Evolutionary conservation across 805 yeast species (phyloP).

Genomic region (Zygosaccharomyces pseudorouxii): DNA sequence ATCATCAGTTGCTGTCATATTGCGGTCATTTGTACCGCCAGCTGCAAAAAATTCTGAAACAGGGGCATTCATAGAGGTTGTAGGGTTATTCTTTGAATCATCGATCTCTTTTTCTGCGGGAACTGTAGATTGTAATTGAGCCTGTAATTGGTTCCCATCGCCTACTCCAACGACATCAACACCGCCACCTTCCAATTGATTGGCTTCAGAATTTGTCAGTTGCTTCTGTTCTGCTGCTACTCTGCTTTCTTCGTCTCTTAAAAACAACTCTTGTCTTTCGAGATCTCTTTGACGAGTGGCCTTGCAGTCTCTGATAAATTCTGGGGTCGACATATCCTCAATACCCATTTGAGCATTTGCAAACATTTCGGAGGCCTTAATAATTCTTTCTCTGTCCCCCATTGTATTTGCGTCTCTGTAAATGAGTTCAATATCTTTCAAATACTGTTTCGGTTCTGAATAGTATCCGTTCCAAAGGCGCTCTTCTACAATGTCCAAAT

Average conservation of each 20-base stretch:
- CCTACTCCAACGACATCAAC: slow-evolving; percentile 18
- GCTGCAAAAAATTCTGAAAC: neutral
- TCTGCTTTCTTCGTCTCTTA: slow-evolving; percentile 36
- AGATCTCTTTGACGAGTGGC: slow-evolving; percentile 64
- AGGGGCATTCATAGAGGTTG: neutral
- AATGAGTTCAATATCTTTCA: slow-evolving; percentile 80
- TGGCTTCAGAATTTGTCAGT: slow-evolving; percentile 3
- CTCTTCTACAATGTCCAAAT: slow-evolving; percentile 88
- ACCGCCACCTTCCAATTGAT: slow-evolving; percentile 15
- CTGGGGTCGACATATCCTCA: slow-evolving; percentile 78
- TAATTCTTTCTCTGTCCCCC: slow-evolving; percentile 79
- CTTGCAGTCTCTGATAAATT: slow-evolving; percentile 70
- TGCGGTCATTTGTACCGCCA: neutral
- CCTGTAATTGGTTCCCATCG: slow-evolving; percentile 28
- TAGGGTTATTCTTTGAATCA: neutral
- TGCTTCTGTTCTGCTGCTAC: slow-evolving; percentile 8
- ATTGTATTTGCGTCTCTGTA: slow-evolving; percentile 66
- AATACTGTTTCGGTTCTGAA: slow-evolving; percentile 85
- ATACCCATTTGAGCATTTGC: slow-evolving; percentile 95
- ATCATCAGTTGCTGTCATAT: neutral
- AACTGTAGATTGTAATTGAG: slow-evolving; percentile 10
- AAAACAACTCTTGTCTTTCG: slow-evolving; percentile 41
- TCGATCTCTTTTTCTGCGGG: neutral
- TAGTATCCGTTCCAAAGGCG: slow-evolving; percentile 95
- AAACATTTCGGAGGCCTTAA: slow-evolving; percentile 86